A percentile compares a stretch with the other conserved stretches of the same genome.
These are phyloP conservation scores for Penicillium thymicola DNA, from an alignment of 2,329 filamentous ascomycete species.

Conservation along the genomic window DNA sequence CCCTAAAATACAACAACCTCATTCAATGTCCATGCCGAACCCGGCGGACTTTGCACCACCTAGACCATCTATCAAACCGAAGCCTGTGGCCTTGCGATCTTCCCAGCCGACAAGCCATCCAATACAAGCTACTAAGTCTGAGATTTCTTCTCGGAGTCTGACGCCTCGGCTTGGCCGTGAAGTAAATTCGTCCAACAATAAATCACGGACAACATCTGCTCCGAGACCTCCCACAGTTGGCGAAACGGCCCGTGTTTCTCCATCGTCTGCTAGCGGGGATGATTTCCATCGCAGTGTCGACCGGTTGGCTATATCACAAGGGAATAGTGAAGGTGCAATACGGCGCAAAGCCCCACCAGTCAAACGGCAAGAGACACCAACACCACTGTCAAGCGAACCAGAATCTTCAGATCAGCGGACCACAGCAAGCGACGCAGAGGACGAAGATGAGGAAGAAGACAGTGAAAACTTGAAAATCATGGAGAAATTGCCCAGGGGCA, in stretches of 20 bases:
- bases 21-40: conserved; percentile 19
- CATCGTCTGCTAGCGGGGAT: conserved; percentile 36
- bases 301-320: conserved; percentile 24
- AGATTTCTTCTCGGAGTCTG: conserved; percentile 21
- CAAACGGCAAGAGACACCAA: conserved; percentile 45
- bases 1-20: conserved; percentile 10
- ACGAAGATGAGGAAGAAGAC: conserved; percentile 51
- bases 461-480: conserved; percentile 63
- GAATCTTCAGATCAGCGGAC: conserved; percentile 47
- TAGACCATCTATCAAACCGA: conserved; percentile 37
- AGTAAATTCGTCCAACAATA: conserved; percentile 11
- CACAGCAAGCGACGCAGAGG: conserved; percentile 46
- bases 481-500: conserved; percentile 73
- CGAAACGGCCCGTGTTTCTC: conserved; percentile 14
- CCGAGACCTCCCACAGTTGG: conserved; percentile 12
- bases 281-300: conserved; percentile 28
- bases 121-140: conserved; percentile 20
- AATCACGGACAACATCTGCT: conserved; percentile 21
- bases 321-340: conserved; percentile 16
- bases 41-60: conserved; percentile 22
- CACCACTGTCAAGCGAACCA: conserved; percentile 44
- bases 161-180: conserved; percentile 17
- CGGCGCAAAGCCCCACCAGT: conserved; percentile 31
- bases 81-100: conserved; percentile 34
- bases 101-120: conserved; percentile 17